Percentiles rank a stretch among this genome's conserved stretches.
These are phyloP conservation scores for Nyssa sinensis DNA, from an alignment of 148 eudicot genomes.

Conservation along the genomic window DNA sequence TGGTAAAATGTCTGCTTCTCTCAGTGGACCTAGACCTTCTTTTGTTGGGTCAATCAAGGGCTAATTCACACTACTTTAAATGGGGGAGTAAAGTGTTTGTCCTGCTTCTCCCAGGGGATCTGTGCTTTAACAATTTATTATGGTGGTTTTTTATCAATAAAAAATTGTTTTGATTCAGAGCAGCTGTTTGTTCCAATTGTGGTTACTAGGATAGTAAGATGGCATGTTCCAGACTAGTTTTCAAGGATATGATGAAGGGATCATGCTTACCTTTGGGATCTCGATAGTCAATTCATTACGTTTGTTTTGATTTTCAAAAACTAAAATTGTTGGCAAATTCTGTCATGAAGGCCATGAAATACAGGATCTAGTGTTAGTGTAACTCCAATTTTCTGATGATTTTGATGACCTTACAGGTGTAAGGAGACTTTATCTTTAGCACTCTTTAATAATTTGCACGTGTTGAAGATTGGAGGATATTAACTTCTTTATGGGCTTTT, in stretches of 20 bases:
- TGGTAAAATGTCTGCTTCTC: background rate
- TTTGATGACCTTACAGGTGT: too few relatives aligned
- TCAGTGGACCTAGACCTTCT: background rate
- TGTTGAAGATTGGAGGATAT: background rate
- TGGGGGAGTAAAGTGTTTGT: background rate
- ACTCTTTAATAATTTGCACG: background rate
- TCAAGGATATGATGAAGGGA: background rate
- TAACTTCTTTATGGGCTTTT: background rate
- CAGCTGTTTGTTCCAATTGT: background rate
- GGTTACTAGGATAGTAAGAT: background rate
- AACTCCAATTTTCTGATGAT: background rate
- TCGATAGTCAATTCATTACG: too few relatives aligned
- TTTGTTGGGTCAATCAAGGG: background rate
- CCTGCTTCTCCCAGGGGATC: too few relatives aligned
- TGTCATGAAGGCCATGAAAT: background rate
- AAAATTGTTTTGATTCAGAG: background rate
- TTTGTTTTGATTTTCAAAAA: background rate
- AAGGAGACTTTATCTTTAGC: background rate
- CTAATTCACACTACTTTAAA: background rate
- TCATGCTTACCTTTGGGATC: background rate
- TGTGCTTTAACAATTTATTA: background rate
- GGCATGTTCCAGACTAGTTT: background rate
- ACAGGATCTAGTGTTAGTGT: background rate
- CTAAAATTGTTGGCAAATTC: background rate
- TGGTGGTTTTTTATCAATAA: too few relatives aligned